Conservation (phyloP, 1,284 basidiomycete genomes). For the Malassezia globosa region DNA sequence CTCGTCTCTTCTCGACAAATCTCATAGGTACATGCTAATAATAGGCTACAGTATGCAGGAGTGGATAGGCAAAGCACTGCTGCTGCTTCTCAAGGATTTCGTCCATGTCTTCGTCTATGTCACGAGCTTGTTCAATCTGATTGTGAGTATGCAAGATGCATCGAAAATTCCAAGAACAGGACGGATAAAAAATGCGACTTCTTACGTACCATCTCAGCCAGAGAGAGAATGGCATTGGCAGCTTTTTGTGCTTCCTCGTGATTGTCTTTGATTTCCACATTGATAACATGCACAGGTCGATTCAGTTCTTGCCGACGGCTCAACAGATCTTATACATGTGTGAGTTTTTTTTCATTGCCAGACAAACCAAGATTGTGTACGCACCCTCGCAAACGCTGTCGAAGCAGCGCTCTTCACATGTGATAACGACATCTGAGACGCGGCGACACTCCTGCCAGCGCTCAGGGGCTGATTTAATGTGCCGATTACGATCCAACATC, state of each 20-base stretch:
- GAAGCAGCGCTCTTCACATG: conserved; percentile 96
- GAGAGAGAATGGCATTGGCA: conserved; percentile 83
- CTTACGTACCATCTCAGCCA: conserved; percentile 52
- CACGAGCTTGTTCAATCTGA: conserved; percentile 74
- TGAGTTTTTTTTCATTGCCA: no score
- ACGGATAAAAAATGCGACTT: not conserved
- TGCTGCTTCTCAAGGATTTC: conserved; percentile 71
- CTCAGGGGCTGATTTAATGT: conserved; percentile 83
- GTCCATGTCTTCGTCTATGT: conserved; percentile 84
- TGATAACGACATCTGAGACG: conserved; percentile 88
- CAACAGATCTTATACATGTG: conserved; percentile 60
- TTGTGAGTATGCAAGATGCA: not conserved
- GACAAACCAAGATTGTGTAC: conserved; percentile 31
- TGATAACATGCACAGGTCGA: conserved; percentile 87
- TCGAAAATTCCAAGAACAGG: no score
- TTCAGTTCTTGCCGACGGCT: conserved; percentile 80
- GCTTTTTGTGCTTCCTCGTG: conserved; percentile 95
- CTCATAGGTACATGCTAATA: conserved; percentile 20
- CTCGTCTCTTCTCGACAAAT: not conserved
- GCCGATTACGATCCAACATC: conserved; percentile 93
- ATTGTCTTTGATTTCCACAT: conserved; percentile 98
- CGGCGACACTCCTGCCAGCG: conserved; percentile 86
- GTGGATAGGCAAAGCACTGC: conserved; percentile 76
- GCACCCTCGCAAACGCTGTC: conserved; percentile 94
- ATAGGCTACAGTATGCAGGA: conserved; percentile 63